Evolutionary conservation across 495 filamentous ascomycete genomes (phyloP).

Genomic region (Xylaria intraflava): DNA sequence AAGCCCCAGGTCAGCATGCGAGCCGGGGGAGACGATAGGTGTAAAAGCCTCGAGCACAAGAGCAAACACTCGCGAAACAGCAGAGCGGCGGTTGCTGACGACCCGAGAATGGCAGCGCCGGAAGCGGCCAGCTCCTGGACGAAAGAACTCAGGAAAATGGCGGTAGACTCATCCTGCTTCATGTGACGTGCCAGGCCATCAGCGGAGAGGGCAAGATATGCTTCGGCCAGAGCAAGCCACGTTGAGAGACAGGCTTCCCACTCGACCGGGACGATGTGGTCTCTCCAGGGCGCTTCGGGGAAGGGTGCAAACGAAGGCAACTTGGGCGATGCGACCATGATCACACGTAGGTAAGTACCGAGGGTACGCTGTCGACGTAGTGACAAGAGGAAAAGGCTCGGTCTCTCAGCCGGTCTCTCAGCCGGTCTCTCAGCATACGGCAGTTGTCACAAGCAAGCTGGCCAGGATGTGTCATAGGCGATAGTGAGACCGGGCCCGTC

Average conservation of each 20-base stretch:
- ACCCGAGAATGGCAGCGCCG: conserved; percentile 34
- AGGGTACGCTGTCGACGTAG: not conserved
- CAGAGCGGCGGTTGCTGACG: conserved; percentile 39
- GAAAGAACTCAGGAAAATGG: conserved; percentile 57
- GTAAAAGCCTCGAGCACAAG: conserved; percentile 46
- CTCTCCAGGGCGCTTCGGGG: conserved; percentile 60
- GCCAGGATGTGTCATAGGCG: no score
- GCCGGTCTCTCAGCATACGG: no score
- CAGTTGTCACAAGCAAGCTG: no score
- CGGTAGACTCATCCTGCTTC: conserved; percentile 48
- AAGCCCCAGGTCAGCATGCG: conserved; percentile 50
- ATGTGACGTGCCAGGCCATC: conserved; percentile 46
- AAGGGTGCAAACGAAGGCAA: conserved; percentile 70
- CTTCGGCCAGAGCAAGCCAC: conserved; percentile 60
- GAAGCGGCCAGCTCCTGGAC: conserved; percentile 43
- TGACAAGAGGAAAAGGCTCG: not conserved
- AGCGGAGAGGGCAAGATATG: conserved; percentile 53
- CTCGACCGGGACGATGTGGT: conserved; percentile 57
- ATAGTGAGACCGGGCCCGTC: no score
- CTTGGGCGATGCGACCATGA: conserved; percentile 4
- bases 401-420: not conserved
- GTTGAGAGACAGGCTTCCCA: conserved; percentile 75
- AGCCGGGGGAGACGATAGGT: conserved; percentile 35
- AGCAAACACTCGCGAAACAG: conserved; percentile 59
- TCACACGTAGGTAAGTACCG: not conserved